Conservation (phyloP, 768 basidiomycete genomes). For the Dacryopinax primogenitus region DNA sequence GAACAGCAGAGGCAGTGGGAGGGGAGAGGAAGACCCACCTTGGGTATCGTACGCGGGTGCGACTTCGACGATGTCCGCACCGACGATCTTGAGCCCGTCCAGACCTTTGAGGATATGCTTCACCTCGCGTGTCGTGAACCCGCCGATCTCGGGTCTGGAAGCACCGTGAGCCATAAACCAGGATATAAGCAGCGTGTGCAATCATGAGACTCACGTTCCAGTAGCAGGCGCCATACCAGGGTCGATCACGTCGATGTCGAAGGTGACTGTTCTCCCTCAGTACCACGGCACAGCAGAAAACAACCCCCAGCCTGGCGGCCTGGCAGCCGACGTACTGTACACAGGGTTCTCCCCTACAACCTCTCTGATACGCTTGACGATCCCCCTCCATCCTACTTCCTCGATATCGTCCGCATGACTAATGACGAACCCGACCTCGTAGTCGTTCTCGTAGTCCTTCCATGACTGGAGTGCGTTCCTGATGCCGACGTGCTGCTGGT, state of each 20-base stretch:
- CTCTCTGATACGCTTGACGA: slow-evolving; percentile 26
- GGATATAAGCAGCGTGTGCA: not conserved
- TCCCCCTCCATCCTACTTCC: slow-evolving; percentile 25
- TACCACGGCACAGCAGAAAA: not conserved
- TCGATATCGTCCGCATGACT: slow-evolving; percentile 24
- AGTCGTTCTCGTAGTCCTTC: slow-evolving; percentile 26
- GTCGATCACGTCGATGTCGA: slow-evolving; percentile 23
- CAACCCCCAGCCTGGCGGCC: too few relatives aligned
- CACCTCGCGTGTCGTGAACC: slow-evolving; percentile 27
- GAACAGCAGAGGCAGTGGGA: not conserved
- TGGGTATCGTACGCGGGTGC: slow-evolving; percentile 20
- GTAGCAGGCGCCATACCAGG: slow-evolving; percentile 20
- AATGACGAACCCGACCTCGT: slow-evolving; percentile 22
- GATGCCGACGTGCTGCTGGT: slow-evolving; percentile 25
- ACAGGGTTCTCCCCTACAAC: slow-evolving; percentile 28
- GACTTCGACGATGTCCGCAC: slow-evolving; percentile 28
- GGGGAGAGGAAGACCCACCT: not conserved
- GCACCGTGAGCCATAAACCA: slow-evolving; percentile 10
- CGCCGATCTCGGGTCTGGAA: slow-evolving; percentile 28
- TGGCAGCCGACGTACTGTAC: slow-evolving; percentile 23
- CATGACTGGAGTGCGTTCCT: slow-evolving; percentile 23
- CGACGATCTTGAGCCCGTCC: slow-evolving; percentile 29
- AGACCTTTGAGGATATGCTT: slow-evolving; percentile 30
- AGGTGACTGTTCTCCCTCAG: slow-evolving; percentile 12
- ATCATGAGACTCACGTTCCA: not conserved